Evolutionary conservation across 2,329 filamentous ascomycete genomes (phyloP).

Genomic region (Penicillium sp.): DNA sequence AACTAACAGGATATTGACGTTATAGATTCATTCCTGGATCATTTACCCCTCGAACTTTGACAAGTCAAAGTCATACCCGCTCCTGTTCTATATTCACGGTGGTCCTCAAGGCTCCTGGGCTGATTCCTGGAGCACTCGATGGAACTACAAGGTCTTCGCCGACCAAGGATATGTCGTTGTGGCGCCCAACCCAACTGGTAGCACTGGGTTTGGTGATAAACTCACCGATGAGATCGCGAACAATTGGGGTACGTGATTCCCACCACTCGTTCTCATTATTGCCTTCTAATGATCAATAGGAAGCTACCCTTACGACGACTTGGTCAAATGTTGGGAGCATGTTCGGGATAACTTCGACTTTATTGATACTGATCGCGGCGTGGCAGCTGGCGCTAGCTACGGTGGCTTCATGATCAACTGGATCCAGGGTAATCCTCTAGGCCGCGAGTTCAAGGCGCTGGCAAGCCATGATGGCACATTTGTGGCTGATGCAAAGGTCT

Average conservation of each 20-base stretch:
- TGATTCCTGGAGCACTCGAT: slow-evolving; percentile 75
- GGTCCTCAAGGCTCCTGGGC: slow-evolving; percentile 76
- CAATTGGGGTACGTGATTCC: slow-evolving; percentile 65
- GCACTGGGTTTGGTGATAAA: slow-evolving; percentile 76
- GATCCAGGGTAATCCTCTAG: slow-evolving; percentile 84
- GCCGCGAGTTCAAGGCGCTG: slow-evolving; percentile 80
- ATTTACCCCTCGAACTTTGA: slow-evolving; percentile 59
- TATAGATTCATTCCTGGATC: slow-evolving; percentile 41
- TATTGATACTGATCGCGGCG: slow-evolving; percentile 39
- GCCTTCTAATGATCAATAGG: slow-evolving; percentile 17
- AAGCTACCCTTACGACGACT: slow-evolving; percentile 68
- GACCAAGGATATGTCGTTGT: slow-evolving; percentile 85
- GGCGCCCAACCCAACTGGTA: slow-evolving; percentile 78
- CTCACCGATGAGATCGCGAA: slow-evolving; percentile 73
- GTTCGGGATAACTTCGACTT: slow-evolving; percentile 48
- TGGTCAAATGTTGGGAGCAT: slow-evolving; percentile 75
- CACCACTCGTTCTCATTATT: too few species aligned
- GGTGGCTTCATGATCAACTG: slow-evolving; percentile 62
- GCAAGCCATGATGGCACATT: slow-evolving; percentile 88
- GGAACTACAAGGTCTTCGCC: slow-evolving; percentile 83
- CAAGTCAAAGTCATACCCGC: slow-evolving; percentile 68
- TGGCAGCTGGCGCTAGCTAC: slow-evolving; percentile 43
- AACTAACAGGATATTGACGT: slow-evolving; percentile 7
- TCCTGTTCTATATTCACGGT: slow-evolving; percentile 78
- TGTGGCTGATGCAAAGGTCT: slow-evolving; percentile 54